Conservation (phyloP, 2,329 filamentous ascomycete genomes). For the Phialocephala subalpina region DNA sequence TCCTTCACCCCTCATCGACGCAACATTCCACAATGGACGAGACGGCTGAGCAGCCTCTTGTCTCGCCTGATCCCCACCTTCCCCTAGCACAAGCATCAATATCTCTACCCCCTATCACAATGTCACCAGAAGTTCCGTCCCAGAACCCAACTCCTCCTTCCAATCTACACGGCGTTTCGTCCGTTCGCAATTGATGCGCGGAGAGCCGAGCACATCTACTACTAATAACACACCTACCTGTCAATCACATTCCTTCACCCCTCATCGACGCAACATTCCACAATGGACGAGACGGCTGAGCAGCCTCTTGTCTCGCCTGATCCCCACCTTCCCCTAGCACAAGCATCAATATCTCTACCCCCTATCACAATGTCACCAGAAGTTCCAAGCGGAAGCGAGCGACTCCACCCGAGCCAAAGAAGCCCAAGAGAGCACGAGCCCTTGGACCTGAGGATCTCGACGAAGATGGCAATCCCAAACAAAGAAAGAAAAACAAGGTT, state of each 20-base stretch:
- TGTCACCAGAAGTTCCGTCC: not conserved
- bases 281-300: too few species aligned
- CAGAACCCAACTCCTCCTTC: not conserved
- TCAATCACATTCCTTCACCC: too few species aligned
- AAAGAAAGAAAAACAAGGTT: constrained; percentile 10
- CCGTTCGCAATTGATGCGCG: not conserved
- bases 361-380: not conserved
- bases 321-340: not conserved
- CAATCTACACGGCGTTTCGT: not conserved
- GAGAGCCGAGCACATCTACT: too few species aligned
- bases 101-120: not conserved
- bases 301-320: too few species aligned
- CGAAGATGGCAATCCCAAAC: constrained; percentile 15
- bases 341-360: not conserved
- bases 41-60: too few species aligned
- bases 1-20: too few species aligned
- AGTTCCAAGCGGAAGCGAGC: not conserved
- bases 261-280: too few species aligned
- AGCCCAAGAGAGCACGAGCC: constrained; percentile 1
- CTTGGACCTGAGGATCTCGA: not conserved
- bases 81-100: not conserved
- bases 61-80: too few species aligned
- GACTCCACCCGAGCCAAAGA: not conserved
- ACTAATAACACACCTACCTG: too few species aligned
- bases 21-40: too few species aligned